These are phyloP conservation scores for Cytidiella melzeri DNA, from an alignment of 768 basidiomycete genomes.

Conservation along the genomic window DNA sequence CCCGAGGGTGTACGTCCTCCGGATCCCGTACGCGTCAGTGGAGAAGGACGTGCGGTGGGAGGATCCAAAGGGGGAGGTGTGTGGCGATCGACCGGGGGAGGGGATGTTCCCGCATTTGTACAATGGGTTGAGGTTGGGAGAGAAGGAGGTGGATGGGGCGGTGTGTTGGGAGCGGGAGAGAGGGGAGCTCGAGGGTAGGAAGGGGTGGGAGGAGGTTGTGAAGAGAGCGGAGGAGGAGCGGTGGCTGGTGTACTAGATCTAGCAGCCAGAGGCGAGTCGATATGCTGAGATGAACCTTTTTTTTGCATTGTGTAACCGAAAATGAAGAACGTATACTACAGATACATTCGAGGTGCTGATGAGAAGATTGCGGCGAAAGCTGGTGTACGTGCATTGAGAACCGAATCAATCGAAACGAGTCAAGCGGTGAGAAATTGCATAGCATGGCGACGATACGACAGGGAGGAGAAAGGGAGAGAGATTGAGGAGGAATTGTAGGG, in stretches of 20 bases:
- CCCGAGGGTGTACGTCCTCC: slow-evolving; percentile 21
- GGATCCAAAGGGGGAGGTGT: slow-evolving; percentile 20
- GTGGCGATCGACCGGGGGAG: slow-evolving; percentile 18
- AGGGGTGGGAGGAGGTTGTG: slow-evolving; percentile 21
- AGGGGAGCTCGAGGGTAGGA: slow-evolving; percentile 18
- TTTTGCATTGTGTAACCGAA: not conserved
- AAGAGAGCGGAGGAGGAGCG: slow-evolving; percentile 11
- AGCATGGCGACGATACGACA: not conserved
- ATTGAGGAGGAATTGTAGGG: not conserved
- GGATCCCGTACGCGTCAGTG: slow-evolving; percentile 18
- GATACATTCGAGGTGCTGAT: not conserved
- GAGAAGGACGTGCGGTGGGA: slow-evolving; percentile 21
- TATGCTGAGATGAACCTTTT: no score
- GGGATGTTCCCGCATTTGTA: slow-evolving; percentile 17
- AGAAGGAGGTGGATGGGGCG: slow-evolving; percentile 16
- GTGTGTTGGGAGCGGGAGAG: slow-evolving; percentile 13
- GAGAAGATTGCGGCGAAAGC: not conserved
- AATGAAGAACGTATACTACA: not conserved
- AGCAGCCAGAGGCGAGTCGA: no score
- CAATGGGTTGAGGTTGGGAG: slow-evolving; percentile 18
- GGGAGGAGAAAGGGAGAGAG: not conserved
- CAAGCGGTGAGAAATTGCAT: not conserved
- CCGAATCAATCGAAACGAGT: not conserved
- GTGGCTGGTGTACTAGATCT: slow-evolving; percentile 20
- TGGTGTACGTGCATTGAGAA: not conserved